Evolutionary conservation across 2,329 filamentous ascomycete genomes (phyloP).

Genomic region (Lachnellula cervina): DNA sequence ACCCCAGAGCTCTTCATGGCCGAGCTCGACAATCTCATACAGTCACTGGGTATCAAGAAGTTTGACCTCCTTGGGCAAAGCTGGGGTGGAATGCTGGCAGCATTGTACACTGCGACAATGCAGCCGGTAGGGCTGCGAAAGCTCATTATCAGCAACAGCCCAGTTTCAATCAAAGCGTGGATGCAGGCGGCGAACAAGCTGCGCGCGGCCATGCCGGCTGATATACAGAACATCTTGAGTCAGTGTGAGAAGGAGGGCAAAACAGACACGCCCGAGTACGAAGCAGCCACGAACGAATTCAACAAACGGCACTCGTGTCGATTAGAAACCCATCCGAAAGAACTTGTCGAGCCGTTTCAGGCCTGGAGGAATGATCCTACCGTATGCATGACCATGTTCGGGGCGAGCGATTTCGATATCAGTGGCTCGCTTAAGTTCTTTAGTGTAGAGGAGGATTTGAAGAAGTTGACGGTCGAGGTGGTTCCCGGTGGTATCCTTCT

Average conservation of each 20-base stretch:
- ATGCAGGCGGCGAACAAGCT: background rate
- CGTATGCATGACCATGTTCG: constrained; percentile 7
- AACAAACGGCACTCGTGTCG: constrained; percentile 30
- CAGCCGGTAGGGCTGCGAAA: background rate
- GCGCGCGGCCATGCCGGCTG: background rate
- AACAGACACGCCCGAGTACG: constrained; percentile 26
- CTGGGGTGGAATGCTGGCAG: constrained; percentile 1
- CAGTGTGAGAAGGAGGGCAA: constrained; percentile 14
- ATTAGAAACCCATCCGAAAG: constrained; percentile 29
- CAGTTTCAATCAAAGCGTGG: constrained; percentile 6
- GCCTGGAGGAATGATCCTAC: constrained; percentile 33
- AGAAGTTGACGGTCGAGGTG: background rate
- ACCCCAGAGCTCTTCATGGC: constrained; percentile 40
- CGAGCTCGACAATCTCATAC: constrained; percentile 40
- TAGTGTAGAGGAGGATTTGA: background rate
- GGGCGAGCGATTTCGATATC: background rate
- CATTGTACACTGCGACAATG: constrained; percentile 9
- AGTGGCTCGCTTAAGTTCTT: background rate
- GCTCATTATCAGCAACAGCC: constrained; percentile 1
- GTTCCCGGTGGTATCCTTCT: background rate
- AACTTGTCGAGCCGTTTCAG: constrained; percentile 29
- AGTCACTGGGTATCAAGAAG: background rate
- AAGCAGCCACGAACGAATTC: constrained; percentile 25
- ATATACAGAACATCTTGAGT: constrained; percentile 3
- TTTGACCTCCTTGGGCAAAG: constrained; percentile 1